Percentiles rank a stretch among this genome's conserved stretches.
phyloP scores from a whole-genome alignment of 2,329 filamentous ascomycete species.

The Scolecobasidium constrictum region DNA sequence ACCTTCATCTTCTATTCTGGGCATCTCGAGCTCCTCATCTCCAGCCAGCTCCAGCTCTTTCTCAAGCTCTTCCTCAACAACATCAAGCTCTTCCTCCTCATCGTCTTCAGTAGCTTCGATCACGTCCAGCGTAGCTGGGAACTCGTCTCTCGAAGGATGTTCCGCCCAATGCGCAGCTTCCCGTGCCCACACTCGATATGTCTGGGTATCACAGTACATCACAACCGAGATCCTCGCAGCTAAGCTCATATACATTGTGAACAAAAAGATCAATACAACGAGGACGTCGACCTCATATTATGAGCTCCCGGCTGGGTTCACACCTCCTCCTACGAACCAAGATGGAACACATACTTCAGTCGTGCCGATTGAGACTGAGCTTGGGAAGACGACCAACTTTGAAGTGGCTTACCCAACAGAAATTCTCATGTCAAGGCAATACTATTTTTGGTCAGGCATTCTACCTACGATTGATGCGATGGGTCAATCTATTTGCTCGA shows the following conservation, averaged over 20 bases:
- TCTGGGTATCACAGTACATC: conserved; percentile 8
- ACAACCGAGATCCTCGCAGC: conserved; percentile 9
- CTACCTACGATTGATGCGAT: conserved; percentile 1
- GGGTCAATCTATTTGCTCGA: conserved; percentile 6
- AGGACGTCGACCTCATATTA: conserved; percentile 8
- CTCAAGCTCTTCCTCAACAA: too few species aligned
- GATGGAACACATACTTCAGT: conserved; percentile 8
- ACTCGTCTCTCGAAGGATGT: too few species aligned
- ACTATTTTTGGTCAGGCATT: conserved; percentile 4
- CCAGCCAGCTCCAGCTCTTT: too few species aligned
- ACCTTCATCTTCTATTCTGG: too few species aligned
- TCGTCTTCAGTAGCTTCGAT: too few species aligned
- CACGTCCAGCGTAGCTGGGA: too few species aligned
- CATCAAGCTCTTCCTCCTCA: too few species aligned
- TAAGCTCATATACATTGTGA: conserved; percentile 10
- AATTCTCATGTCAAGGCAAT: background rate
- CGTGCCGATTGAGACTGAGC: too few species aligned
- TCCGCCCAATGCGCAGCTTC: too few species aligned
- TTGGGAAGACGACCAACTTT: too few species aligned
- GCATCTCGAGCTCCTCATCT: too few species aligned
- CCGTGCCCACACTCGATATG: too few species aligned
- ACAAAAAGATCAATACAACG: conserved; percentile 11
- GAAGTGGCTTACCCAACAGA: conserved; percentile 7
- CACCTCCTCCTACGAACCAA: conserved; percentile 9
- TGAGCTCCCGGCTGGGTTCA: conserved; percentile 10